Evolutionary conservation across 768 basidiomycete genomes (phyloP).

Genomic region (Amanita rubescens): DNA sequence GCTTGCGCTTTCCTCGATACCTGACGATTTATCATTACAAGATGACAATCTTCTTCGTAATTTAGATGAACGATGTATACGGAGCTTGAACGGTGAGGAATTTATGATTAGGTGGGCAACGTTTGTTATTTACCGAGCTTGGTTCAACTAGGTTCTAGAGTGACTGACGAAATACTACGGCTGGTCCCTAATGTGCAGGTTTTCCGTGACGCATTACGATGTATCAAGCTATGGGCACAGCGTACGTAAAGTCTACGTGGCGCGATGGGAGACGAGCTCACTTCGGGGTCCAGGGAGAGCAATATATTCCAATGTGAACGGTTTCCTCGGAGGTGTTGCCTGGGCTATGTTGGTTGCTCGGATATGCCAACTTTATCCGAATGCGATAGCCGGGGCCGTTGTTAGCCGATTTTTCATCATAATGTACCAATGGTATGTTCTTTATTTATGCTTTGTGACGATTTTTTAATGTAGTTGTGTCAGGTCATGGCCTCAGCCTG

Average conservation of each 20-base stretch:
- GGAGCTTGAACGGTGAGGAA: constrained; percentile 79
- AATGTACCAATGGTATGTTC: constrained; percentile 87
- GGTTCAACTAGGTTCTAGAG: constrained; percentile 69
- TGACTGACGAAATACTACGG: constrained; percentile 92
- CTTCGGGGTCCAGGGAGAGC: constrained; percentile 59
- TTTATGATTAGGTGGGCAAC: constrained; percentile 8
- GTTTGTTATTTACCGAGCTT: constrained; percentile 8
- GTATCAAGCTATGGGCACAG: constrained; percentile 98
- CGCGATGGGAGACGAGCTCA: background rate
- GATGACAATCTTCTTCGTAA: constrained; percentile 91
- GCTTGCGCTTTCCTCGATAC: constrained; percentile 78
- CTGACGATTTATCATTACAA: constrained; percentile 82
- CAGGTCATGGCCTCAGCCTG: constrained; percentile 98
- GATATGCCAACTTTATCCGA: constrained; percentile 98
- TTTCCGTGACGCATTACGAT: constrained; percentile 90
- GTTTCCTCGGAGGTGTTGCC: constrained; percentile 95
- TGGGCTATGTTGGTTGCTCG: constrained; percentile 99
- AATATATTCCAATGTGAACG: constrained; percentile 97
- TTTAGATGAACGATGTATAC: constrained; percentile 89
- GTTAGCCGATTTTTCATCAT: constrained; percentile 98
- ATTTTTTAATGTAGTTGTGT: constrained; percentile 7
- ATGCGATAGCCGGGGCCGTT: constrained; percentile 87
- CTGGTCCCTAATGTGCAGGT: constrained; percentile 91
- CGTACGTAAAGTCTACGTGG: constrained; percentile 38
- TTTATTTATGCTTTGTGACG: background rate